These are phyloP conservation scores for Pholiota adiposa DNA, from an alignment of 1,284 basidiomycete genomes.

Conservation along the genomic window DNA sequence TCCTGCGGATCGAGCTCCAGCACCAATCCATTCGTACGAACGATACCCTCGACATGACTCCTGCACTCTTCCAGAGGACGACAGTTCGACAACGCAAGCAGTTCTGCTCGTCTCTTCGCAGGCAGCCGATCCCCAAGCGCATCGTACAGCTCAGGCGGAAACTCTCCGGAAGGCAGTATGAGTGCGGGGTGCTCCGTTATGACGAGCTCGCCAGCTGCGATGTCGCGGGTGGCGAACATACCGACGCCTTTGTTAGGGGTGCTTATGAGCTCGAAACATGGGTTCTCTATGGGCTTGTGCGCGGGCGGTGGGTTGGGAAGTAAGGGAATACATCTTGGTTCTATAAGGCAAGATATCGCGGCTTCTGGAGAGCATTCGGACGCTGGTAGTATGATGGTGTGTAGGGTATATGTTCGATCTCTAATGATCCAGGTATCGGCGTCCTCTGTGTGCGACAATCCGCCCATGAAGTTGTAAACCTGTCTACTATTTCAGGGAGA, in stretches of 20 bases:
- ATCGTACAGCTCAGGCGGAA: slow-evolving; percentile 32
- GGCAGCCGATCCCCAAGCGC: slow-evolving; percentile 31
- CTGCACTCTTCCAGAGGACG: slow-evolving; percentile 33
- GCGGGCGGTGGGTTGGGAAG: slow-evolving; percentile 23
- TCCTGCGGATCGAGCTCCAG: slow-evolving; percentile 34
- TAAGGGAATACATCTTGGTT: slow-evolving; percentile 23
- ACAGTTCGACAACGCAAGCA: slow-evolving; percentile 26
- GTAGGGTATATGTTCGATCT: slow-evolving; percentile 11
- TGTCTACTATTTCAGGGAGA: too few species aligned
- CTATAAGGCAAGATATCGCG: slow-evolving; percentile 27
- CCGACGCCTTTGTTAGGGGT: slow-evolving; percentile 39
- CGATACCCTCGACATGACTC: slow-evolving; percentile 38
- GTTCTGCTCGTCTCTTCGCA: slow-evolving; percentile 22
- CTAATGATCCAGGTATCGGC: slow-evolving; percentile 7
- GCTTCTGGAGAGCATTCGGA: slow-evolving; percentile 7
- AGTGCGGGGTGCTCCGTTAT: slow-evolving; percentile 41
- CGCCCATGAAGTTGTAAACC: background rate
- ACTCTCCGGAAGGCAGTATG: slow-evolving; percentile 34
- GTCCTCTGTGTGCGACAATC: background rate
- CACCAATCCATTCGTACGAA: slow-evolving; percentile 38
- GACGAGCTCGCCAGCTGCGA: slow-evolving; percentile 38
- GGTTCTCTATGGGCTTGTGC: slow-evolving; percentile 15
- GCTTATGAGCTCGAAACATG: slow-evolving; percentile 29
- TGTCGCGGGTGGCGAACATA: slow-evolving; percentile 39
- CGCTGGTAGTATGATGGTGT: slow-evolving; percentile 14